Evolutionary conservation across 2,329 filamentous ascomycete genomes (phyloP).

Genomic region (Graphilbum fragrans): DNA sequence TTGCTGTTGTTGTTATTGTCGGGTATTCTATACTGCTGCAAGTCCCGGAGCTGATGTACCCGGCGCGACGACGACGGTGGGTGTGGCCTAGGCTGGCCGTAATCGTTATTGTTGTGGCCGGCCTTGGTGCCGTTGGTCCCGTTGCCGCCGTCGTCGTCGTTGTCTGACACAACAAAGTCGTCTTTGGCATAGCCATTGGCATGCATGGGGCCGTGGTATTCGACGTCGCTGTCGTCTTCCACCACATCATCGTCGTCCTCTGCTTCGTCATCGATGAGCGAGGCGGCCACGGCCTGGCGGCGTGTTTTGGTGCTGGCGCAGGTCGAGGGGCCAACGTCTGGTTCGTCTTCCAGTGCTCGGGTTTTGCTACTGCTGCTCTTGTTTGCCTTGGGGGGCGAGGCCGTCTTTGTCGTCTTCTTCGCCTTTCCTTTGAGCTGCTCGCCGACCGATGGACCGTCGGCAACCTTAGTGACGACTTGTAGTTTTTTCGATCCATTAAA

Average conservation of each 20-base stretch:
- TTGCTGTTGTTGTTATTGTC: background rate
- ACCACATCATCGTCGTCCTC: slow-evolving; percentile 17
- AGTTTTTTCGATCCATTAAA: slow-evolving; percentile 31
- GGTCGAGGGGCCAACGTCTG: background rate
- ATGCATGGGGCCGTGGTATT: slow-evolving; percentile 20
- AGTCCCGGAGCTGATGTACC: background rate
- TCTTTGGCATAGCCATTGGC: slow-evolving; percentile 32
- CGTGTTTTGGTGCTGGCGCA: slow-evolving; percentile 1
- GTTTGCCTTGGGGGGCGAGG: background rate
- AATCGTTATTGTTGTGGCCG: slow-evolving; percentile 24
- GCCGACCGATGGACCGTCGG: slow-evolving; percentile 10
- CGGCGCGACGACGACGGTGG: background rate
- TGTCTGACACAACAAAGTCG: slow-evolving; percentile 28
- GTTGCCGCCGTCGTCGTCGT: slow-evolving; percentile 14
- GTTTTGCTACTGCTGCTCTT: background rate
- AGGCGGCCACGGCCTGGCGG: slow-evolving; percentile 10
- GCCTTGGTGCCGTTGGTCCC: slow-evolving; percentile 20
- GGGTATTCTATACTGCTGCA: background rate
- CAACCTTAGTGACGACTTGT: slow-evolving; percentile 24
- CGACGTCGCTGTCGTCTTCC: slow-evolving; percentile 21
- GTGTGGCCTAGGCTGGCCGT: slow-evolving; percentile 3
- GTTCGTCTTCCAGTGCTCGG: background rate
- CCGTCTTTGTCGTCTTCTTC: slow-evolving; percentile 7
- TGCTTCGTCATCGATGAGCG: background rate
- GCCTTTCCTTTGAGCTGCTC: background rate